Evolutionary conservation across 2,329 filamentous ascomycete genomes (phyloP).

Genomic region (Apiospora koreana): DNA sequence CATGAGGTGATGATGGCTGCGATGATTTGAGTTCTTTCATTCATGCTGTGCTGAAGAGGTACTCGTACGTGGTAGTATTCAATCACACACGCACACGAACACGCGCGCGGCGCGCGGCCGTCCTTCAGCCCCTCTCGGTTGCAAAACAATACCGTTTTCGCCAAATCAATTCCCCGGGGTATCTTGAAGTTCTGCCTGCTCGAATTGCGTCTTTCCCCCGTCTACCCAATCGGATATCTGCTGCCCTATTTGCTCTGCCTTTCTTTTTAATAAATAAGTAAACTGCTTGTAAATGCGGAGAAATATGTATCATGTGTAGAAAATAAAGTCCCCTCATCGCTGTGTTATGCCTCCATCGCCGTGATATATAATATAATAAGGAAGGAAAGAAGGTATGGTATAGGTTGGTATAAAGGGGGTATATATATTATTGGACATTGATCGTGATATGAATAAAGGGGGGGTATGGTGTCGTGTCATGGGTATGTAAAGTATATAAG

Average conservation of each 20-base stretch:
- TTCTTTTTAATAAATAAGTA: background rate
- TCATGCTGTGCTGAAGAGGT: background rate
- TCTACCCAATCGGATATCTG: background rate
- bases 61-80: background rate
- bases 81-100: background rate
- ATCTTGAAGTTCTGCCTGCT: slow-evolving; percentile 5
- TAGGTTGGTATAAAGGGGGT: background rate
- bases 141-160: background rate
- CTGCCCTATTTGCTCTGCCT: background rate
- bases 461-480: background rate
- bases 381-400: background rate
- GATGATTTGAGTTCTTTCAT: background rate
- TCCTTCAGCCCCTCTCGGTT: background rate
- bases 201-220: background rate
- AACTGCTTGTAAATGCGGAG: background rate
- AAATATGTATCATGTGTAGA: background rate
- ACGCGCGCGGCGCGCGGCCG: background rate
- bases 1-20: too few species aligned
- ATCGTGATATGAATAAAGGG: background rate
- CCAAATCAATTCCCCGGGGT: background rate
- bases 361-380: background rate
- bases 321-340: background rate
- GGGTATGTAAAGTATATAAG: background rate
- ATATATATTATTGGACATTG: background rate
- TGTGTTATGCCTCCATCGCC: background rate